Evolutionary conservation across 768 basidiomycete species (phyloP), one percentile per base, ranked within the genome.

Genomic region (Leccinum sublutescens): DNA sequence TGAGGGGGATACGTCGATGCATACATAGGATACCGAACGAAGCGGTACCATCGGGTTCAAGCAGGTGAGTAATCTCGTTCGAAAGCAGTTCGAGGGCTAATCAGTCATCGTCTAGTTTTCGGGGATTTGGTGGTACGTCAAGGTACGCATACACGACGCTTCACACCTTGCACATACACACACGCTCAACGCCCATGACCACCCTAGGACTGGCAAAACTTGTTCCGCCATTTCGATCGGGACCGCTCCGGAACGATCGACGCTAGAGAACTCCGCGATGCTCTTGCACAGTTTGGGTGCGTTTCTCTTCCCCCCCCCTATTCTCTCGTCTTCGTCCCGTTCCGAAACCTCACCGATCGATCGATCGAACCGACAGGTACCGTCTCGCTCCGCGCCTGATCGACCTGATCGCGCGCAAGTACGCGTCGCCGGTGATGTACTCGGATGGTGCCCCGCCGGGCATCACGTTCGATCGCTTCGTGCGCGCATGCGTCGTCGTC

Each of bases 401-500:
- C 47, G 71, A 76, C 25, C 80, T 92, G 17, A 76, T 94, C 33
- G 83, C 89, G 71, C 80, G 76, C 76, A 95, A 95, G 81, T 95
- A 92, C 67, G 87, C 83, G 43, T 73, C 79, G 17, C 70, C 76
- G 25, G 62, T 76, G 12, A 66, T 68, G 34, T 71, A 68, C 40
- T 67, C 68, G 34, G 74, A 71, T 1, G 74, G 66, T 3, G 71
- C 77, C 2, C 61, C 64, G n/a, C 75, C 80, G 1, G 89, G 89
- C 0, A 91, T 93, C 76, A 82, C 85, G 5, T 93, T 93, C 67
- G 92, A 93, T 71, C 87, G 91, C 62, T 93, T 93, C 77, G 88
- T 93, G 25, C 84, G 91, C 56, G 89, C 89, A 23, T 93, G 91
- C 65, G 91, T 94, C 58, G 87, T 85, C 11, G 81, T 91, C 60